Conservation (phyloP, 495 filamentous ascomycete genomes). For the Tuber melanosporum region DNA sequence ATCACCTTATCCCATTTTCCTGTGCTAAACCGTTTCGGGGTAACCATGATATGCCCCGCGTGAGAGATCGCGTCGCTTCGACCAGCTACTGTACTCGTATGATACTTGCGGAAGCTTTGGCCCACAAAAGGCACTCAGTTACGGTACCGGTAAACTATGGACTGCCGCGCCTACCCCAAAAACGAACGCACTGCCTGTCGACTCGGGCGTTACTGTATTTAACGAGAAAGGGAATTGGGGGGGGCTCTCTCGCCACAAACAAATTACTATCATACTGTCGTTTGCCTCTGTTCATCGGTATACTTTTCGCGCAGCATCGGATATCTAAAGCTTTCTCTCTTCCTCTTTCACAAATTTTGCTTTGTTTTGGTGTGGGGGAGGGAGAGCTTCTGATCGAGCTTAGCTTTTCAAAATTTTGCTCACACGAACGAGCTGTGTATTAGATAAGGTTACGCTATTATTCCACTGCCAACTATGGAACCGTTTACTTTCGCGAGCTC, state of each 20-base stretch:
- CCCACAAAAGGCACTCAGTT: not conserved
- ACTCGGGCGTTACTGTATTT: not conserved
- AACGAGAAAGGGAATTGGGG: not conserved
- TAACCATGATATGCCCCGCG: not conserved
- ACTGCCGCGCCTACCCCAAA: not conserved
- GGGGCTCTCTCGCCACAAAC: not conserved
- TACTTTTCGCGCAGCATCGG: not conserved
- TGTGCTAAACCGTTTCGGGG: not conserved
- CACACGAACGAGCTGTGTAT: conserved; percentile 2
- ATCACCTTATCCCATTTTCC: not conserved
- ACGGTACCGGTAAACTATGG: not conserved
- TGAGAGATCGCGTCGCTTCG: not conserved
- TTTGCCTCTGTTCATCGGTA: not conserved
- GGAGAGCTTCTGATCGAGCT: not conserved
- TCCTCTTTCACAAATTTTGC: not conserved
- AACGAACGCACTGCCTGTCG: not conserved
- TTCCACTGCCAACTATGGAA: conserved; percentile 57
- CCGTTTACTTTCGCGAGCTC: conserved; percentile 91
- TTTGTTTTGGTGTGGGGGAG: not conserved
- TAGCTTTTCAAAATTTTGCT: not conserved
- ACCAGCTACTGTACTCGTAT: not conserved
- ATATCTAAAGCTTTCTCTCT: conserved; percentile 8
- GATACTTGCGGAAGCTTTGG: not conserved
- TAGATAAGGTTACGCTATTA: conserved; percentile 8
- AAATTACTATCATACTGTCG: not conserved